Evolutionary conservation across 2,329 filamentous ascomycete genomes (phyloP), one percentile per base, ranked within the genome.

Genomic region (Fusarium sp.): DNA sequence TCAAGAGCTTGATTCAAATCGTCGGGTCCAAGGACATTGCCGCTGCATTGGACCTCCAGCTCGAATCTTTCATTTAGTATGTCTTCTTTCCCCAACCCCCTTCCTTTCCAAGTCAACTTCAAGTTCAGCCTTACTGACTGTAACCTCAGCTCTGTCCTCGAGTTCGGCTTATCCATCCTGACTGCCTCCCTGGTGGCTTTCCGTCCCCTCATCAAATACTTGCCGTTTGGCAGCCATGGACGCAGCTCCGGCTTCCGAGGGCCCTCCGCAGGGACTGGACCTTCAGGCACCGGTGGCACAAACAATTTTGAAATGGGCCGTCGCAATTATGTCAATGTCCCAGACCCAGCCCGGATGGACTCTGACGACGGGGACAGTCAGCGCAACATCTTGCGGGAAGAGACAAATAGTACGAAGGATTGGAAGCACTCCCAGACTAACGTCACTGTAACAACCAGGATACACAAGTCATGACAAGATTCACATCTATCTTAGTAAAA

Each of bases 371-470:
- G 52, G 8, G 52, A 56, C n/a, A 56, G 52, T 56, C 52, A 56
- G 52, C 52, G 52, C 4, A 56, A 56, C n/a, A 56, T 56, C 52
- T 56, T 56, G 52, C 52, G 52, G 35, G 52, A 56, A 56, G 52
- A 56, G n/a, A 30, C 52, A 56, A n/a, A 56, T 33, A 56, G 32
- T 35, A 12, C 52, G 4, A 56, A n/a, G 52, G 52, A 56, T 56
- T 56, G 52, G 52, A 56, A 56, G 30, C 30, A 56, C 52, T 56
- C 52, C 22, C n/a, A 25, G 52, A 35, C 52, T 17, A 37, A 12
- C 40, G 40, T 43, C 12, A 43, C 40, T 14, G 20, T 56, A 56
- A 56, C 30, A 22, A 20, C 30, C 9, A 35, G 15, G 30, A 35
- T 27, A 35, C 20, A 35, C 11, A 35, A 35, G 33, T 25, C 10